These are phyloP conservation scores for Cyclotella choctawhatcheeana DNA, from an alignment of 108 stramenopile genomes.

Conservation along the genomic window DNA sequence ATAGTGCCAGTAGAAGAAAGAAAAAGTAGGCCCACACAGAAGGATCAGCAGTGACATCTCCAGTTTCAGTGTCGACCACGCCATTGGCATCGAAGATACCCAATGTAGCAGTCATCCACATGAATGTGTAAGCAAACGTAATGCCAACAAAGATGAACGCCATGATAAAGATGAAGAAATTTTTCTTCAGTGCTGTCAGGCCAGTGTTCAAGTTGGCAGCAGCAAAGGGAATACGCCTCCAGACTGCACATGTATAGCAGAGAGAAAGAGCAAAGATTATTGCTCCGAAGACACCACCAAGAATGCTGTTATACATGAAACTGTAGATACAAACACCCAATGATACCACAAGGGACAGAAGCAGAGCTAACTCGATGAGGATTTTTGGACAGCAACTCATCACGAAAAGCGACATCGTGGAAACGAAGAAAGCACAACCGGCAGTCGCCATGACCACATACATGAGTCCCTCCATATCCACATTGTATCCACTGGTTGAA, in stretches of 20 bases:
- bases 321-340: conserved; percentile 42
- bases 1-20: conserved; percentile 39
- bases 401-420: conserved; percentile 53
- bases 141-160: conserved; percentile 57
- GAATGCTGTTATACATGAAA: conserved; percentile 41
- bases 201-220: conserved; percentile 72
- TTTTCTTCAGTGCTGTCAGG: conserved; percentile 69
- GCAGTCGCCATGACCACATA: conserved; percentile 39
- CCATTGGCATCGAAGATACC: conserved; percentile 37
- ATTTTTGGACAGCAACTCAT: conserved; percentile 68
- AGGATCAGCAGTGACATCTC: conserved; percentile 1
- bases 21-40: conserved; percentile 37
- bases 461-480: conserved; percentile 29
- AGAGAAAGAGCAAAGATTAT: conserved; percentile 55
- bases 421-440: conserved; percentile 43
- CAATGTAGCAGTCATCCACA: conserved; percentile 58
- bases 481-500: conserved; percentile 7
- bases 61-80: conserved; percentile 10
- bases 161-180: conserved; percentile 58
- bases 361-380: conserved; percentile 68
- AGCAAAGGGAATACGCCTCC: too few species aligned
- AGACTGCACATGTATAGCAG: conserved; percentile 64
- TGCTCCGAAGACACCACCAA: conserved; percentile 54
- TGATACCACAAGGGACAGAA: conserved; percentile 50
- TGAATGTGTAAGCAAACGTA: conserved; percentile 53